Conservation (phyloP, 495 filamentous ascomycete genomes). For the Collariella sp. region DNA sequence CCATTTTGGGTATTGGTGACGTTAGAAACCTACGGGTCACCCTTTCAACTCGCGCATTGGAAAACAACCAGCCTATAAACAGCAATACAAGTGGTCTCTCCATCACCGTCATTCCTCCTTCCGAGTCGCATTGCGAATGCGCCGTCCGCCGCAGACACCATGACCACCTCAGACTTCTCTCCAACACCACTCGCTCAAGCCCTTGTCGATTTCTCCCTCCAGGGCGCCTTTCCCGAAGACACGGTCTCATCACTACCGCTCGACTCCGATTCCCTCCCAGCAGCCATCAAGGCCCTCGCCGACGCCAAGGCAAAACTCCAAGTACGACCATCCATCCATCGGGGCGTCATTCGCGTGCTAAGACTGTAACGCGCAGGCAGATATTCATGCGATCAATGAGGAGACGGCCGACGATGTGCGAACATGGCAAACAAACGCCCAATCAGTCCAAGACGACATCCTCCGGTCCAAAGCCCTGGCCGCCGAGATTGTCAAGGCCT, state of each 20-base stretch:
- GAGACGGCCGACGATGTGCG: slow-evolving; percentile 69
- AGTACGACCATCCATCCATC: slow-evolving; percentile 35
- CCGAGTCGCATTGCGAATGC: background rate
- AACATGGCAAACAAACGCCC: slow-evolving; percentile 74
- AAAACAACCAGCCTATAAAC: too few relatives aligned
- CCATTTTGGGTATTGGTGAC: background rate
- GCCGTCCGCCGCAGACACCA: slow-evolving; percentile 4
- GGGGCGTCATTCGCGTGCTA: background rate
- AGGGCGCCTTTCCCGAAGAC: slow-evolving; percentile 69
- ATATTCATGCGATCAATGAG: slow-evolving; percentile 64
- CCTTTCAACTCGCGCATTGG: too few relatives aligned
- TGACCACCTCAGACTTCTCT: slow-evolving; percentile 11
- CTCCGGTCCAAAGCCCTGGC: slow-evolving; percentile 61
- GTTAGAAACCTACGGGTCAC: too few relatives aligned
- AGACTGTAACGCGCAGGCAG: slow-evolving; percentile 46
- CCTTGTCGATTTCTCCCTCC: slow-evolving; percentile 61
- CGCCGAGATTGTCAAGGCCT: slow-evolving; percentile 62
- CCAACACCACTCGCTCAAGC: slow-evolving; percentile 48
- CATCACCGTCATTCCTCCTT: background rate
- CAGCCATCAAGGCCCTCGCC: slow-evolving; percentile 55
- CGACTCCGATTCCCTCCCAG: slow-evolving; percentile 48
- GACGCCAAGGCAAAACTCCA: slow-evolving; percentile 60
- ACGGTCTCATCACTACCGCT: slow-evolving; percentile 55
- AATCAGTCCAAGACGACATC: slow-evolving; percentile 75
- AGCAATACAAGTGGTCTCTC: background rate